phyloP scores from a whole-genome alignment of 2,329 filamentous ascomycete species.

The Eutypella sp. region DNA sequence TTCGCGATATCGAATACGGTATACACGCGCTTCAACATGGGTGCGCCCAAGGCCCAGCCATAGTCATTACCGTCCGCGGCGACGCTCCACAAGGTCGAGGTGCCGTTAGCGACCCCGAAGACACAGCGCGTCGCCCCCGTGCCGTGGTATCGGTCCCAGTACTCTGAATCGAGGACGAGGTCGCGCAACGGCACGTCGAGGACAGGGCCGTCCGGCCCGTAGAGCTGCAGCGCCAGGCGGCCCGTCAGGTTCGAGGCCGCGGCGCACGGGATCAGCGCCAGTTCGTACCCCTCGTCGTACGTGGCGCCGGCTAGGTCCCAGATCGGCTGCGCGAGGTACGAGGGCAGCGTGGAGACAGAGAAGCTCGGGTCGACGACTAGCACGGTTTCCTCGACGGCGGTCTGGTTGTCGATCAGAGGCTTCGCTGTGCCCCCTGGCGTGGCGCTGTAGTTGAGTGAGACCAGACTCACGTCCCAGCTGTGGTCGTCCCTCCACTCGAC shows the following conservation, averaged over 20 bases:
- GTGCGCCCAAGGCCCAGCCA: constrained; percentile 14
- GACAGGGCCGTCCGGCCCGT: constrained; percentile 20
- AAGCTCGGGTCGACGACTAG: constrained; percentile 5
- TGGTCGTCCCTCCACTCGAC: constrained; percentile 2
- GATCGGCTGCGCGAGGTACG: constrained; percentile 17
- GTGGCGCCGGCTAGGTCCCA: constrained; percentile 23
- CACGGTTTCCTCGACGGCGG: constrained; percentile 1
- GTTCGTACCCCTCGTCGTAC: constrained; percentile 7
- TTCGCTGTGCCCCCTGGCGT: not conserved
- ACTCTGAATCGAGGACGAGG: constrained; percentile 19
- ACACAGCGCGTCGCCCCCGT: constrained; percentile 15
- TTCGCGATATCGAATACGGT: constrained; percentile 29
- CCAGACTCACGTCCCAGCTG: not conserved
- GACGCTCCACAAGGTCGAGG: constrained; percentile 2
- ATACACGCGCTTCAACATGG: constrained; percentile 26
- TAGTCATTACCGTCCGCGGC: constrained; percentile 8
- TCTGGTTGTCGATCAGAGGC: constrained; percentile 7
- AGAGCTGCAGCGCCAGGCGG: constrained; percentile 21
- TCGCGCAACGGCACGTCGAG: constrained; percentile 22
- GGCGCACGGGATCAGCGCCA: constrained; percentile 21
- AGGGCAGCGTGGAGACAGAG: constrained; percentile 12
- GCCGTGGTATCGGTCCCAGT: not conserved
- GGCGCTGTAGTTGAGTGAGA: constrained; percentile 4
- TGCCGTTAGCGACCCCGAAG: constrained; percentile 26
- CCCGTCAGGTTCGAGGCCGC: constrained; percentile 14